Evolutionary conservation across 2,329 filamentous ascomycete genomes (phyloP).

Genomic region (Arachnopeziza araneosa): DNA sequence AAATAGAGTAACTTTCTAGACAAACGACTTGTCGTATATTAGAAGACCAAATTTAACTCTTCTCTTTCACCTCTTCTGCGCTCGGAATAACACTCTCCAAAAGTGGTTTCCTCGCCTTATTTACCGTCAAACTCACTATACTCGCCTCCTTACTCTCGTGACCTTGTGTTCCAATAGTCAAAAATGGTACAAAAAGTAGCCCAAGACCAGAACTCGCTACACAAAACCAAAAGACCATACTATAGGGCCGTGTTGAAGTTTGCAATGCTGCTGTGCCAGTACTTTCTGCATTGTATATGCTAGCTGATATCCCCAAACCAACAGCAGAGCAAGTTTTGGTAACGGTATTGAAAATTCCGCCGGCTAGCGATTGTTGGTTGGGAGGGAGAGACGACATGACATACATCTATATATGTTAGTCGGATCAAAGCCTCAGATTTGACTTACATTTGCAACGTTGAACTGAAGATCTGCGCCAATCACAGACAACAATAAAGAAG

Average conservation of each 20-base stretch:
- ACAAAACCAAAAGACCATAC: slow-evolving; percentile 46
- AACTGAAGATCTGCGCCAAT: slow-evolving; percentile 64
- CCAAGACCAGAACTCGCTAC: slow-evolving; percentile 38
- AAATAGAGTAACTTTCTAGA: too few species aligned
- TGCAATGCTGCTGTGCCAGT: slow-evolving; percentile 14
- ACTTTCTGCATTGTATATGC: slow-evolving; percentile 50
- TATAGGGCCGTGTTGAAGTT: slow-evolving; percentile 38
- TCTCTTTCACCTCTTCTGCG: neutral
- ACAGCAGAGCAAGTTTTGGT: slow-evolving; percentile 47
- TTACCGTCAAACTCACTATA: neutral
- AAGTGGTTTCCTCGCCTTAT: neutral
- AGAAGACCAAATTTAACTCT: too few species aligned
- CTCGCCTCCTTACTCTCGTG: neutral
- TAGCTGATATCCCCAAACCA: slow-evolving; percentile 56
- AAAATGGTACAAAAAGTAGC: slow-evolving; percentile 43
- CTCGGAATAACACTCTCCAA: neutral
- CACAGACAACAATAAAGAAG: slow-evolving; percentile 52
- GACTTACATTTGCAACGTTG: slow-evolving; percentile 58
- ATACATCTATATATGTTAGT: slow-evolving; percentile 49
- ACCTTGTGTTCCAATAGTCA: slow-evolving; percentile 50
- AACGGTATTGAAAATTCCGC: slow-evolving; percentile 63
- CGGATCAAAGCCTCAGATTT: neutral
- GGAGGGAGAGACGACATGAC: slow-evolving; percentile 60
- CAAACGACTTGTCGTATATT: too few species aligned
- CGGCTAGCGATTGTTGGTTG: slow-evolving; percentile 54